These are phyloP conservation scores for Schwanniomyces etchellsii DNA, from an alignment of 1,139 yeast species.

Conservation along the genomic window DNA sequence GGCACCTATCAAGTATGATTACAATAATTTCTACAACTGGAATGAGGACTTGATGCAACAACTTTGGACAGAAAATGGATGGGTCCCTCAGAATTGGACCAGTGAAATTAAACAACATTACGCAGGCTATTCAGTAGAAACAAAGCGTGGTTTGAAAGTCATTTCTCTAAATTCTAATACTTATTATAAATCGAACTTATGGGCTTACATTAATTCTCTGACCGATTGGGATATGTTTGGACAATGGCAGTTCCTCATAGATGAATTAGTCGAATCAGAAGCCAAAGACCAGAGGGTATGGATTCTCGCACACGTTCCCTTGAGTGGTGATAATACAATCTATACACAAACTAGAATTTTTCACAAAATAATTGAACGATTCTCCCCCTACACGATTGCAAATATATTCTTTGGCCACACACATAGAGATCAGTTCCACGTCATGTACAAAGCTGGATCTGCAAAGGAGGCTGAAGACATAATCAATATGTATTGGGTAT, in stretches of 20 bases:
- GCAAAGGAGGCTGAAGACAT: constrained; percentile 31
- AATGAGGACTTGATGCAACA: constrained; percentile 57
- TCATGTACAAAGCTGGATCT: constrained; percentile 42
- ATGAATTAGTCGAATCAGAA: constrained; percentile 59
- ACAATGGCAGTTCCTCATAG: constrained; percentile 53
- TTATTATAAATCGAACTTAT: constrained; percentile 60
- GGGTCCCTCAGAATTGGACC: constrained; percentile 21
- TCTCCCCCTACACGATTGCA: constrained; percentile 65
- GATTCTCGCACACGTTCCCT: constrained; percentile 68
- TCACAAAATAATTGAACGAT: constrained; percentile 55
- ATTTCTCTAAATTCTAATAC: constrained; percentile 63
- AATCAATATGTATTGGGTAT: constrained; percentile 57
- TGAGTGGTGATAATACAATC: constrained; percentile 47
- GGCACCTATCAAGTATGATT: constrained; percentile 40
- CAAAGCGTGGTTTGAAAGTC: constrained; percentile 53
- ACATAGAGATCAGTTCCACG: constrained; percentile 61
- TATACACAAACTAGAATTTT: constrained; percentile 59
- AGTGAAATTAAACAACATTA: constrained; percentile 37
- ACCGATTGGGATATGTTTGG: constrained; percentile 60
- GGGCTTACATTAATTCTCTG: constrained; percentile 52
- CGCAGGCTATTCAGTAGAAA: constrained; percentile 56
- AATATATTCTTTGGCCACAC: constrained; percentile 70
- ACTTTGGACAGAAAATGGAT: constrained; percentile 44
- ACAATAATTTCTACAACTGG: constrained; percentile 49
- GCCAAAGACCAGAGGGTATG: constrained; percentile 55